Percentiles rank a stretch among this genome's conserved stretches.
phyloP scores from a whole-genome alignment of 805 yeast species.

The Kodamaea hsintzibuensis region DNA sequence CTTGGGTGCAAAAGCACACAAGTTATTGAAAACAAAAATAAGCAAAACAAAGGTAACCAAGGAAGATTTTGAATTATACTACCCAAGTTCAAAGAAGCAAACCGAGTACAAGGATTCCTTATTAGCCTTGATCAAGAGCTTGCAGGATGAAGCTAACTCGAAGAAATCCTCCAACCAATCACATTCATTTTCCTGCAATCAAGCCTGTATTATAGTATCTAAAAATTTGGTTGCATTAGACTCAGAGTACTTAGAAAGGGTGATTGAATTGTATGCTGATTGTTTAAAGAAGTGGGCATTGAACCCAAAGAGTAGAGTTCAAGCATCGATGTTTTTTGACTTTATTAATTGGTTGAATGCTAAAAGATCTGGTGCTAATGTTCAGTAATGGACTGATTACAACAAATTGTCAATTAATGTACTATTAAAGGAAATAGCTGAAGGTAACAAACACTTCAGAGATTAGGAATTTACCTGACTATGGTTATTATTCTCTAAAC shows the following conservation, averaged over 20 bases:
- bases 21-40: conserved; percentile 60
- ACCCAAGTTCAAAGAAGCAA: conserved; percentile 17
- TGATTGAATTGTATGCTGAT: conserved; percentile 57
- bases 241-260: conserved; percentile 35
- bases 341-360: conserved; percentile 76
- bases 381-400: not conserved
- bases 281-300: conserved; percentile 64
- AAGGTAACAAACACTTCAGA: too few species aligned
- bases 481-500: too few species aligned
- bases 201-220: conserved; percentile 63
- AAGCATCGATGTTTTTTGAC: conserved; percentile 66
- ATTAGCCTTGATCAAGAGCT: conserved; percentile 31
- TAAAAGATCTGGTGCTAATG: conserved; percentile 31
- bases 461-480: too few species aligned
- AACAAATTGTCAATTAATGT: not conserved
- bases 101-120: conserved; percentile 20
- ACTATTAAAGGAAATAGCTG: not conserved
- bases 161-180: conserved; percentile 47
- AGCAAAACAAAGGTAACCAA: conserved; percentile 46
- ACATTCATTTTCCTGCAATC: conserved; percentile 58
- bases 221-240: conserved; percentile 50
- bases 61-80: conserved; percentile 19
- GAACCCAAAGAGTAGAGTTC: conserved; percentile 46
- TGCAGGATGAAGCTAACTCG: conserved; percentile 47
- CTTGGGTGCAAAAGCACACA: conserved; percentile 74